A percentile compares a stretch with the other conserved stretches of the same genome.
These are phyloP conservation scores for Aspergillus ruber DNA, from an alignment of 2,329 filamentous ascomycete species.

Conservation along the genomic window DNA sequence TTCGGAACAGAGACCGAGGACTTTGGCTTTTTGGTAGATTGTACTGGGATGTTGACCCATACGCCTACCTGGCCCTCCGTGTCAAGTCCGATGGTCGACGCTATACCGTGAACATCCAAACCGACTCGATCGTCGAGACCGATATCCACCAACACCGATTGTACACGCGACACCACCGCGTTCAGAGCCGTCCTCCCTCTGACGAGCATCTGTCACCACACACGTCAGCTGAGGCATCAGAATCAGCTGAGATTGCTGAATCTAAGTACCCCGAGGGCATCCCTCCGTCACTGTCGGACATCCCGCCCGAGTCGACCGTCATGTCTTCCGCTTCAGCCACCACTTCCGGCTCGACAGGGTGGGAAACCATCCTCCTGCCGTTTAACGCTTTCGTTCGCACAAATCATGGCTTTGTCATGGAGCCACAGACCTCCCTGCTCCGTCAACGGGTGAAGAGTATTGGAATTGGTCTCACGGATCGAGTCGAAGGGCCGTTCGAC, in stretches of 20 bases:
- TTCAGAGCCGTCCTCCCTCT: constrained; percentile 12
- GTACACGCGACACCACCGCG: constrained; percentile 45
- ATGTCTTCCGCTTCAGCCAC: constrained; percentile 25
- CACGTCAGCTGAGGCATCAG: constrained; percentile 10
- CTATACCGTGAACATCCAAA: constrained; percentile 94
- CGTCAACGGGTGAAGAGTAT: constrained; percentile 78
- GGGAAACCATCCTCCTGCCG: constrained; percentile 91
- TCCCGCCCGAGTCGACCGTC: constrained; percentile 30
- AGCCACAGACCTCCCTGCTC: constrained; percentile 86
- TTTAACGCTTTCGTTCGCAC: constrained; percentile 93
- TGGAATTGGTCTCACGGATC: constrained; percentile 82
- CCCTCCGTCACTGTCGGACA: constrained; percentile 32
- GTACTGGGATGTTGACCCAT: constrained; percentile 85
- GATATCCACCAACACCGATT: constrained; percentile 93
- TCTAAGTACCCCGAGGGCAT: constrained; percentile 21
- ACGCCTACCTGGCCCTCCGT: constrained; percentile 77
- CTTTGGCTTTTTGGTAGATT: constrained; percentile 78
- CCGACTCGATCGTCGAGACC: constrained; percentile 86
- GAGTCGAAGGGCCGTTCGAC: constrained; percentile 81
- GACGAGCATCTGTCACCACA: constrained; percentile 11
- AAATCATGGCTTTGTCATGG: constrained; percentile 83
- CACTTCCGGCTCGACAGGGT: constrained; percentile 68
- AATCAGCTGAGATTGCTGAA: constrained; percentile 17
- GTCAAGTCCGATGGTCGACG: constrained; percentile 85
- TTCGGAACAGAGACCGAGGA: constrained; percentile 71